Evolutionary conservation across 2,329 filamentous ascomycete genomes (phyloP).

Genomic region (Talaromyces sp.): DNA sequence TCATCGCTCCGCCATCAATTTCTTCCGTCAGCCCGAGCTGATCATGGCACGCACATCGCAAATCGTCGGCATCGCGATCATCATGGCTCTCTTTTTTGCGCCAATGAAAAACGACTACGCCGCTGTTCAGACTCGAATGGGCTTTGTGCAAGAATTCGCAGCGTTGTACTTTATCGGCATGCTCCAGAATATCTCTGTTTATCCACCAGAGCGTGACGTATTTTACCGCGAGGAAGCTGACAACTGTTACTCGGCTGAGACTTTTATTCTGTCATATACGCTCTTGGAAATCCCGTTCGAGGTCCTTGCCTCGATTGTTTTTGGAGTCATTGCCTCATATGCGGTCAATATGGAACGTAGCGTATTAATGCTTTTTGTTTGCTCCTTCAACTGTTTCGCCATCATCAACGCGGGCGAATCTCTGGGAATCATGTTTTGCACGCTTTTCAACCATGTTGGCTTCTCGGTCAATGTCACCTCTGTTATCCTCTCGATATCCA

Average conservation of each 20-base stretch:
- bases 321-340: slow-evolving; percentile 60
- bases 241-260: slow-evolving; percentile 64
- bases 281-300: slow-evolving; percentile 69
- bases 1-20: slow-evolving; percentile 64
- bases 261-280: slow-evolving; percentile 68
- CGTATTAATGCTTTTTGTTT: slow-evolving; percentile 61
- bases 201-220: slow-evolving; percentile 67
- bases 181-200: slow-evolving; percentile 73
- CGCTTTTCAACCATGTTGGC: slow-evolving; percentile 67
- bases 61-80: slow-evolving; percentile 58
- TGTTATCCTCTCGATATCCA: slow-evolving; percentile 65
- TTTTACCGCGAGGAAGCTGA: slow-evolving; percentile 76
- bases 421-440: slow-evolving; percentile 76
- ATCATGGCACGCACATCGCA: slow-evolving; percentile 64
- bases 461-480: slow-evolving; percentile 72
- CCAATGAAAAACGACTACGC: slow-evolving; percentile 66
- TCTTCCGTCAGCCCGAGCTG: slow-evolving; percentile 61
- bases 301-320: slow-evolving; percentile 60
- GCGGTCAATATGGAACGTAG: slow-evolving; percentile 63
- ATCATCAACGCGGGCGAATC: slow-evolving; percentile 72
- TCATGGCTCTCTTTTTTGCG: slow-evolving; percentile 66
- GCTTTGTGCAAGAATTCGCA: slow-evolving; percentile 67
- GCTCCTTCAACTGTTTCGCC: slow-evolving; percentile 65
- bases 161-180: slow-evolving; percentile 53
- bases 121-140: slow-evolving; percentile 67